Evolutionary conservation across 2,329 filamentous ascomycete species (phyloP).

Genomic region (Cladobotryum protrusum): DNA sequence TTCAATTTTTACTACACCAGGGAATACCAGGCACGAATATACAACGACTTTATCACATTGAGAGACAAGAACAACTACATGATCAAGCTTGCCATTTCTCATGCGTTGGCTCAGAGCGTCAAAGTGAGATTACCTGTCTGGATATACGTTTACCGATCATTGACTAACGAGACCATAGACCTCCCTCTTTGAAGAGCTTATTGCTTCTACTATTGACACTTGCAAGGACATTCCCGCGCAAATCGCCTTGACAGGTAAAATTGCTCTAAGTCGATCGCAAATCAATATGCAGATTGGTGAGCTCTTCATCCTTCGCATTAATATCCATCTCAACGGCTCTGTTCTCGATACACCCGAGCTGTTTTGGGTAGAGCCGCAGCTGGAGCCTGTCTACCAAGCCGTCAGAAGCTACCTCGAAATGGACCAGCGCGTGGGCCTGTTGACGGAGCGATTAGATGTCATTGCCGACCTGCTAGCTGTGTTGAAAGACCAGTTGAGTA

Average conservation of each 20-base stretch:
- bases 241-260: conserved; percentile 87
- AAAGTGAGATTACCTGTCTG: conserved; percentile 50
- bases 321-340: conserved; percentile 94
- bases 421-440: conserved; percentile 84
- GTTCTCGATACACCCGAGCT: conserved; percentile 95
- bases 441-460: conserved; percentile 80
- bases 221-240: conserved; percentile 91
- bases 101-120: conserved; percentile 90
- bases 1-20: conserved; percentile 99
- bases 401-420: conserved; percentile 95
- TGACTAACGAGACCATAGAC: conserved; percentile 48
- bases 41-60: conserved; percentile 97
- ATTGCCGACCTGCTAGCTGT: conserved; percentile 91
- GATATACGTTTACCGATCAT: neutral
- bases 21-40: conserved; percentile 96
- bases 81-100: conserved; percentile 94
- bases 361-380: conserved; percentile 96
- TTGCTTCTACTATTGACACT: conserved; percentile 86
- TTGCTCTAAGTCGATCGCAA: conserved; percentile 77
- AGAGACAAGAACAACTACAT: conserved; percentile 95
- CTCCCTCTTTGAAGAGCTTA: conserved; percentile 90
- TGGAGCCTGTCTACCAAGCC: conserved; percentile 94
- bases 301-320: conserved; percentile 94
- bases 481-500: conserved; percentile 89
- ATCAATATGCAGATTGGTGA: conserved; percentile 99